Base-by-base conservation (phyloP, 805 yeast species). In the Nakazawaea pomicola region DNA sequence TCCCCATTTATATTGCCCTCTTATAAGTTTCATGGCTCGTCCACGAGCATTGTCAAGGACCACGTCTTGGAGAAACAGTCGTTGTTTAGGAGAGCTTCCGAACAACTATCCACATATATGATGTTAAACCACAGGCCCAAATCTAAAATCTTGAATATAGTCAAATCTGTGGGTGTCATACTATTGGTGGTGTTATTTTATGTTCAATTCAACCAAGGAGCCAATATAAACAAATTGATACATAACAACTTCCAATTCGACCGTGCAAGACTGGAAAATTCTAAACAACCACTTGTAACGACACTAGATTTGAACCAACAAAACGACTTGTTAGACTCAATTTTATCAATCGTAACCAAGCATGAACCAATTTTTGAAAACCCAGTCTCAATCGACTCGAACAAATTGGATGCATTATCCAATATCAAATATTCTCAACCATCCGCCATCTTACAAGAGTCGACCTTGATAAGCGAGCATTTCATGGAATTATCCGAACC, bases 21-120 rank as follows among this genome's bases (percentile, higher is more conserved):
- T 3, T 34, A 29, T 14, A 29, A 15, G 16, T 40, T 40, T 18
- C 38, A 33, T 33, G 43, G 43, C 6, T 40, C 43, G 6, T 40
- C 43, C 9, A 11, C 39, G 3, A 40, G 30, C 16, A 40, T 40
- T 14, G 43, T 40, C 25, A 40, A 40, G 18, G 43, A 40, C 15
- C 43, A 40, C 20, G 4, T 34, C 18, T 23, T 40, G 2, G 43
- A 40, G 31, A 40, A 20, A 21, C 15, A 40, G 16, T 40, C 43
- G 3, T 25, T 40, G 11, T 40, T 39, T 7, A 20, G 43, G 17
- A 29, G 43, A 15, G 43, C 43, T 10, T 40, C 43, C n/a, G 39
- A 40, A 35, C 43, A 40, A 29, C 9, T 40, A 6, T 11, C 39
- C 6, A 12, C 38, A 3, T 23, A 21, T 17, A 40, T 40, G 11